Percentiles rank a stretch among this genome's conserved stretches.
These are phyloP conservation scores for Luffa aegyptiaca DNA, from an alignment of 306 rosid species.

Conservation along the genomic window DNA sequence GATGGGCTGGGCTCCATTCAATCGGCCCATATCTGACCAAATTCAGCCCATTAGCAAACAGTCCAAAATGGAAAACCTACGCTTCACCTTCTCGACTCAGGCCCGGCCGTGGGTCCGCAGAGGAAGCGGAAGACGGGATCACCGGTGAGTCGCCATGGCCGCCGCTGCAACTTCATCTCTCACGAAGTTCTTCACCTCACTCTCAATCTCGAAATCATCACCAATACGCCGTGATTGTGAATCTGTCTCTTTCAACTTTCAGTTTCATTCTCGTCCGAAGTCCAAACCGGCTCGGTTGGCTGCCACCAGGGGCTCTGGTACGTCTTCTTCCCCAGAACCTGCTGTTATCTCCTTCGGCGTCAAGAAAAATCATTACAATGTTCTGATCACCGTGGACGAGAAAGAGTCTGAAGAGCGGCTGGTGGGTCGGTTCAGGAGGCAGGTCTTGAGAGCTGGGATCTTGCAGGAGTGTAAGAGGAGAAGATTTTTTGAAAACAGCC, in stretches of 20 bases:
- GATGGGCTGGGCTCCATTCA: background rate
- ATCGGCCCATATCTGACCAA: background rate
- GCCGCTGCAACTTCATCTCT: slow-evolving; percentile 7
- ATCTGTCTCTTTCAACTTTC: slow-evolving; percentile 3
- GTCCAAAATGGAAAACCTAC: background rate
- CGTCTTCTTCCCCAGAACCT: background rate
- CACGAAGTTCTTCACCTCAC: slow-evolving; percentile 17
- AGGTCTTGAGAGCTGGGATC: slow-evolving; percentile 26
- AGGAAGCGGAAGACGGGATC: background rate
- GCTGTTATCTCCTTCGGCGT: background rate
- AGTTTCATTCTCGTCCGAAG: slow-evolving; percentile 1
- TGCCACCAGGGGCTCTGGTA: background rate
- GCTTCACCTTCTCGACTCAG: background rate
- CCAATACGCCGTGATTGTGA: background rate
- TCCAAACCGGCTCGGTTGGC: background rate
- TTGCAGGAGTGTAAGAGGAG: slow-evolving; percentile 25
- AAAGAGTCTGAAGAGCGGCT: slow-evolving; percentile 24
- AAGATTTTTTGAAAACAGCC: slow-evolving; percentile 23
- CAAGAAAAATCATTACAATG: slow-evolving; percentile 2
- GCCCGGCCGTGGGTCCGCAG: background rate
- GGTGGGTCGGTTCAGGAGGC: slow-evolving; percentile 16
- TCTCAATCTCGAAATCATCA: slow-evolving; percentile 12
- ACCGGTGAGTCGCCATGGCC: slow-evolving; percentile 11
- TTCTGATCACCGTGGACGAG: slow-evolving; percentile 18
- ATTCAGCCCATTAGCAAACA: background rate